Evolutionary conservation across 257 asterid species (phyloP), one percentile per base, ranked within the genome.

Genomic region (Solanum habrochaites): DNA sequence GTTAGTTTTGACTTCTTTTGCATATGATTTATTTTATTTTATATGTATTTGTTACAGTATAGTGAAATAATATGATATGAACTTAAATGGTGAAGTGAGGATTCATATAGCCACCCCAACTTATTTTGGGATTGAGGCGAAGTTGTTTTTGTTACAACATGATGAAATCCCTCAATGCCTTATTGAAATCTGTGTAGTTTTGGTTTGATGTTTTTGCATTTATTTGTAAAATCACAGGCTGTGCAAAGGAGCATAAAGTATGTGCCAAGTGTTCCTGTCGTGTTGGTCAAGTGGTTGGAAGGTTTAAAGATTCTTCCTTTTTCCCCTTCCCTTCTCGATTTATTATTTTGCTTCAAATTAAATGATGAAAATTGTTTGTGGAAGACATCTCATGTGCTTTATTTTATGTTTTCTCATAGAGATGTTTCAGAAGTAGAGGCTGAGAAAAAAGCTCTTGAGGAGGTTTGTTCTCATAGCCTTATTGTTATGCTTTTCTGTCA

Each of bases 241-340:
- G 99, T 89, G 98, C 98, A n/a, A 96, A 93, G 98, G 97, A 96
- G 94, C 94, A 95, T 70, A 69, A 90, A 5, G 94, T 95, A 70
- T 96, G 99, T 83, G 99, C 99, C 64, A 96, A 96, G 89, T 96
- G 99, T 69, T 94, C 95, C 0, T 95, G 99, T 89, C 94, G 91
- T 39, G 98, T 93, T 88, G 94, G 80, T 43, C 90, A 88, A 15
- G 75, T 91, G 35, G 83, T 96, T 85, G 98, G 99, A 91, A 95
- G 97, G 99, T 94, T 85, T 75, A 21, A n/a, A 12, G 5, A 43
- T 77, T 23, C 20, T 7, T 37, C 58, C 29, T 47, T 67, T 20
- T 25, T 5, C 32, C 25, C 27, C 25, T 27, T 29, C 7, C 7
- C 69, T 81, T 49, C 45, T 11, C 43, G 29, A 80, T 18, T 49